Conservation (phyloP, 2,329 filamentous ascomycete genomes). For the Alternaria consortialis region DNA sequence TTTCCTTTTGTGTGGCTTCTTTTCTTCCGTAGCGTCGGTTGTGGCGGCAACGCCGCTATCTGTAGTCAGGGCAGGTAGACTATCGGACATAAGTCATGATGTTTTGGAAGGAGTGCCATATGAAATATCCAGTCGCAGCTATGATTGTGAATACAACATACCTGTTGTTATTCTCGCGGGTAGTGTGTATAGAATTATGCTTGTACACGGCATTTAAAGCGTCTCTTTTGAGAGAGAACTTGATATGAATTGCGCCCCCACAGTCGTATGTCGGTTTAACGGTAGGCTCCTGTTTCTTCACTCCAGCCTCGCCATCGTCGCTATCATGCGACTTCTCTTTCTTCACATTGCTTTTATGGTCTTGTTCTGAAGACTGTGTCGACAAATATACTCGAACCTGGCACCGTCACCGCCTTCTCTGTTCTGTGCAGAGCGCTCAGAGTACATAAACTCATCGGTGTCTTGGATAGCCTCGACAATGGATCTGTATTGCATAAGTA, state of each 20-base stretch:
- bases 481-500: conserved; percentile 24
- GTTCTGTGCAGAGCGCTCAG: conserved; percentile 42
- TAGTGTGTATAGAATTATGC: conserved; percentile 46
- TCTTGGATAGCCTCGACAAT: conserved; percentile 44
- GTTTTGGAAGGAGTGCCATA: neutral
- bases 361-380: conserved; percentile 45
- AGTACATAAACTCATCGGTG: conserved; percentile 47
- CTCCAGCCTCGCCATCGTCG: conserved; percentile 13
- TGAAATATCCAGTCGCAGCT: neutral
- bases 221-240: conserved; percentile 47
- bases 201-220: conserved; percentile 49
- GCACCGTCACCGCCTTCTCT: conserved; percentile 42
- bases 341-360: conserved; percentile 37
- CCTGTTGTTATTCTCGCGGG: conserved; percentile 20
- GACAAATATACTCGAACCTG: conserved; percentile 46
- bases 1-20: conserved; percentile 28
- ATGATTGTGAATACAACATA: conserved; percentile 15
- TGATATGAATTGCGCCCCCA: conserved; percentile 46
- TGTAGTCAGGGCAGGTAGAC: conserved; percentile 13
- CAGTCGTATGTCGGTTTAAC: conserved; percentile 42
- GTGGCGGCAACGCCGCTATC: conserved; percentile 8
- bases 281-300: conserved; percentile 6
- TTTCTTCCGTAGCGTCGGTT: conserved; percentile 14
- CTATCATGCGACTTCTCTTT: conserved; percentile 27
- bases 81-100: neutral